These are phyloP conservation scores for Wickerhamomyces silvicola DNA, from an alignment of 805 yeast species.

Conservation along the genomic window DNA sequence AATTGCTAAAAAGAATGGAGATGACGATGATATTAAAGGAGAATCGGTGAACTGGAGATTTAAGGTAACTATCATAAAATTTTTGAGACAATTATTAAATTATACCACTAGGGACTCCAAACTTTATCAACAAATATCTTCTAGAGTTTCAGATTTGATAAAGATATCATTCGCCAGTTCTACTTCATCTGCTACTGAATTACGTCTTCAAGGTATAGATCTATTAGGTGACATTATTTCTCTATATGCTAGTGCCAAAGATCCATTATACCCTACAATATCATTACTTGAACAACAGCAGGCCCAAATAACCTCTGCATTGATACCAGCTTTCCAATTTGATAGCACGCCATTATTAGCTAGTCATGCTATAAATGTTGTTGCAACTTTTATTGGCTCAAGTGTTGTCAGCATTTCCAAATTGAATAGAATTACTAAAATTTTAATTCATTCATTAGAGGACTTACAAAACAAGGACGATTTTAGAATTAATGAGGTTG, in stretches of 20 bases:
- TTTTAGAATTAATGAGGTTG: slow-evolving; percentile 51
- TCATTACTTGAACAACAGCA: slow-evolving; percentile 85
- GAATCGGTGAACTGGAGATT: slow-evolving; percentile 57
- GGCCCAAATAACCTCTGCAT: slow-evolving; percentile 87
- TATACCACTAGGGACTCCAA: slow-evolving; percentile 32
- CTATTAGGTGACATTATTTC: slow-evolving; percentile 59
- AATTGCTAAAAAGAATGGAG: slow-evolving; percentile 24
- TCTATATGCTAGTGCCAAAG: slow-evolving; percentile 54
- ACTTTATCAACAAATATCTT: slow-evolving; percentile 35
- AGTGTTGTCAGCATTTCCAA: slow-evolving; percentile 43
- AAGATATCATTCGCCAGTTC: slow-evolving; percentile 77
- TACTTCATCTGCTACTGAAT: slow-evolving; percentile 55
- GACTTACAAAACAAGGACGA: slow-evolving; percentile 32
- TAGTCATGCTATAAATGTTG: slow-evolving; percentile 67
- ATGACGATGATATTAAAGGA: slow-evolving; percentile 21
- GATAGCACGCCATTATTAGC: slow-evolving; percentile 72
- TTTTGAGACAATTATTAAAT: slow-evolving; percentile 36
- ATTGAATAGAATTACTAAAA: slow-evolving; percentile 50
- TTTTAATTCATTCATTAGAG: slow-evolving; percentile 62
- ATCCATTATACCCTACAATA: slow-evolving; percentile 65
- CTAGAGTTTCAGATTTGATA: slow-evolving; percentile 56
- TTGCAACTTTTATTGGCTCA: slow-evolving; percentile 70
- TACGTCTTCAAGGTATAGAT: slow-evolving; percentile 60
- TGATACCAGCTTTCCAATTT: slow-evolving; percentile 75
- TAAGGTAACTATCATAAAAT: slow-evolving; percentile 37